These are phyloP conservation scores for Echinosophora koreensis DNA, from an alignment of 306 rosid genomes.

Conservation along the genomic window DNA sequence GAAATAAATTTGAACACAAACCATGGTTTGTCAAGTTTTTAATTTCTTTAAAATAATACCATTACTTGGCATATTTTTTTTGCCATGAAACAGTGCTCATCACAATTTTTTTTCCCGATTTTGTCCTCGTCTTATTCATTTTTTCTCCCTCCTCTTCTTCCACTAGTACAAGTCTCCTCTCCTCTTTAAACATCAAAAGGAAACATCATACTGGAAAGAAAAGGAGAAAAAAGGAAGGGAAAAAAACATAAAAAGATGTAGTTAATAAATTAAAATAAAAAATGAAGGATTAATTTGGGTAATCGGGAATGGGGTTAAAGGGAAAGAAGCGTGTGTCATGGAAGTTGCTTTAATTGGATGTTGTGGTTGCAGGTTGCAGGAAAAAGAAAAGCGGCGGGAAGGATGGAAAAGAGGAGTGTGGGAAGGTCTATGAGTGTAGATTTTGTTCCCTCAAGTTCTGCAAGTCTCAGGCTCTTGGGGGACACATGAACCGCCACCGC, in stretches of 20 bases:
- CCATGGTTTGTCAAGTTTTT: constrained; percentile 9
- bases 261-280: background rate
- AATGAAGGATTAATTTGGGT: constrained; percentile 40
- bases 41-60: background rate
- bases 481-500: constrained; percentile 99
- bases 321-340: constrained; percentile 48
- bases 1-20: constrained; percentile 37
- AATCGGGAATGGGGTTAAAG: constrained; percentile 45
- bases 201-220: constrained; percentile 1
- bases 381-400: constrained; percentile 88
- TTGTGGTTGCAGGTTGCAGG: constrained; percentile 69
- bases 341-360: constrained; percentile 53
- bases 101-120: background rate
- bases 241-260: background rate
- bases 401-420: constrained; percentile 83
- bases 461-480: constrained; percentile 99
- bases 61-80: constrained; percentile 17
- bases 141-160: background rate
- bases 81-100: constrained; percentile 41
- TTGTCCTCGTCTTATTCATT: background rate
- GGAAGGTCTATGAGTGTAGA: constrained; percentile 97
- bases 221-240: background rate
- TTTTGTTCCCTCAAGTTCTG: constrained; percentile 99
- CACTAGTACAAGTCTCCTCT: background rate
- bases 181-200: background rate